Percentiles rank a stretch among this genome's conserved stretches.
Conservation (phyloP, 1,284 basidiomycete species). For the Veloboletus limbatus region DNA sequence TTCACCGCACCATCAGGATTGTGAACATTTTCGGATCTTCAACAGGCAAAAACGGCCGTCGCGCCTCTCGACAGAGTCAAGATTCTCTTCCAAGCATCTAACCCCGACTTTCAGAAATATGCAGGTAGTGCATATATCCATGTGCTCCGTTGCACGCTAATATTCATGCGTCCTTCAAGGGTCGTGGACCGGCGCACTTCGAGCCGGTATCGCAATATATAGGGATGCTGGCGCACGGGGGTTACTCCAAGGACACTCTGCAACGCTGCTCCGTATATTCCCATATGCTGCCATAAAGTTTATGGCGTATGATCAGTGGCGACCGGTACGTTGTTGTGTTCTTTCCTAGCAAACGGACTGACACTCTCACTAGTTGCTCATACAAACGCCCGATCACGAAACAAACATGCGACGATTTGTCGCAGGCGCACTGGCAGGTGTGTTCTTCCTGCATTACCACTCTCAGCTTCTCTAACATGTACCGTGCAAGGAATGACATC, state of each 20-base stretch:
- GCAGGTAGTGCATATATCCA: conserved; percentile 67
- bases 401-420: conserved; percentile 83
- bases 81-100: conserved; percentile 97
- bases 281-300: conserved; percentile 97
- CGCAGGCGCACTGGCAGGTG: conserved; percentile 88
- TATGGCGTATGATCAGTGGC: conserved; percentile 88
- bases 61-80: conserved; percentile 98
- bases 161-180: conserved; percentile 41
- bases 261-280: conserved; percentile 83
- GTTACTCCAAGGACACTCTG: conserved; percentile 93
- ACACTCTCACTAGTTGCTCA: conserved; percentile 51
- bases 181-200: conserved; percentile 81
- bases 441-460: not conserved
- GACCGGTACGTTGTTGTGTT: conserved; percentile 61
- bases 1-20: conserved; percentile 6
- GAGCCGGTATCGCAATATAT: conserved; percentile 83
- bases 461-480: not conserved
- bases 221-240: conserved; percentile 71
- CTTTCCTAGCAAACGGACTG: not conserved
- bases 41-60: conserved; percentile 92
- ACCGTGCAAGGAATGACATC: conserved; percentile 74
- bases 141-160: conserved; percentile 1
- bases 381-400: conserved; percentile 79
- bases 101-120: conserved; percentile 93
- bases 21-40: conserved; percentile 8